Evolutionary conservation across 306 rosid genomes (phyloP).

Genomic region (Pyrus communis): DNA sequence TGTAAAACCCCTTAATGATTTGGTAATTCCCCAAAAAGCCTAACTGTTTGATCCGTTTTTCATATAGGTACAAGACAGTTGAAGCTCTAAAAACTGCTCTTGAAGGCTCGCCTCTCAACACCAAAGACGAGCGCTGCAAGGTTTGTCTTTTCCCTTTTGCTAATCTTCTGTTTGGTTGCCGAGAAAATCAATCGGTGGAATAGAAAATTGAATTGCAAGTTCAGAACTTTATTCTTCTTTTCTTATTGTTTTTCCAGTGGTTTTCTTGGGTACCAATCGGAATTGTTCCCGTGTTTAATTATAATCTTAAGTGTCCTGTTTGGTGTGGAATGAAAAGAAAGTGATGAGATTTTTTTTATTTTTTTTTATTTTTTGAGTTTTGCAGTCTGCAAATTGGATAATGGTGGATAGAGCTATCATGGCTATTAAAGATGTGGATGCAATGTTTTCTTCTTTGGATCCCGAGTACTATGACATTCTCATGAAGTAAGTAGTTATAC

Average conservation of each 20-base stretch:
- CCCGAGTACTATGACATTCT: too few relatives aligned
- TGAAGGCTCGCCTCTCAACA: constrained; percentile 85
- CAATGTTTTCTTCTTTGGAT: too few relatives aligned
- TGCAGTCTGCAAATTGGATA: too few relatives aligned
- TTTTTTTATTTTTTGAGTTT: not conserved
- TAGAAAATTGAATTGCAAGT: not conserved
- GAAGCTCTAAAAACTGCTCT: constrained; percentile 97
- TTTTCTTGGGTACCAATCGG: not conserved
- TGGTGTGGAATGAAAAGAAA: not conserved
- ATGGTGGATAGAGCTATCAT: too few relatives aligned
- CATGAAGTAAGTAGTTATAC: too few relatives aligned
- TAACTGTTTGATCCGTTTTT: too few relatives aligned
- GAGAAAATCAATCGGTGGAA: not conserved
- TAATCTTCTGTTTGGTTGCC: not conserved
- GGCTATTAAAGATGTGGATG: too few relatives aligned
- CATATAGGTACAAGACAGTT: constrained; percentile 60
- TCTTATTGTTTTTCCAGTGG: not conserved
- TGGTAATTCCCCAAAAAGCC: too few relatives aligned
- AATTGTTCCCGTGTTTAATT: not conserved
- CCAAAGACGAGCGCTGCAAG: constrained; percentile 95
- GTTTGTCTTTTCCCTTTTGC: not conserved
- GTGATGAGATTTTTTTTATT: not conserved
- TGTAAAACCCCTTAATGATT: too few relatives aligned
- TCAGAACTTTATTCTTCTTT: not conserved
- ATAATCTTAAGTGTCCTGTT: not conserved